Evolutionary conservation across 1,139 yeast genomes (phyloP).

Genomic region (Sugiyamaella japonica): DNA sequence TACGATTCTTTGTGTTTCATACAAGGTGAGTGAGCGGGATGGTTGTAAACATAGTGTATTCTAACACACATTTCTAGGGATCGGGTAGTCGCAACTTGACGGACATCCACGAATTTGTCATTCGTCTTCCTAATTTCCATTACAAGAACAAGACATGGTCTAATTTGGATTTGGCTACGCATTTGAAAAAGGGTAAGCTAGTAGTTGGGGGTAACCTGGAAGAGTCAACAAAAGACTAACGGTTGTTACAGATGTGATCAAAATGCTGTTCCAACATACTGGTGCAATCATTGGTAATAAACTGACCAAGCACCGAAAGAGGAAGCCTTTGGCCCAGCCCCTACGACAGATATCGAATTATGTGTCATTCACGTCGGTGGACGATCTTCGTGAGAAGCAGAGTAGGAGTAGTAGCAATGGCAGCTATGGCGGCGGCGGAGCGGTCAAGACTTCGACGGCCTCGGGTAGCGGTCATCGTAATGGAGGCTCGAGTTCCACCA

Average conservation of each 20-base stretch:
- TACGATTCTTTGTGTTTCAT: slow-evolving; percentile 62
- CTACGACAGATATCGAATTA: slow-evolving; percentile 40
- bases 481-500: not conserved
- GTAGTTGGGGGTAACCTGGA: not conserved
- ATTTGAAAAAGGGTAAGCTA: slow-evolving; percentile 51
- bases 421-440: not conserved
- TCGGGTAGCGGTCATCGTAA: not conserved
- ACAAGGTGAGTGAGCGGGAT: slow-evolving; percentile 45
- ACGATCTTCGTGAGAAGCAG: slow-evolving; percentile 20
- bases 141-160: slow-evolving; percentile 77
- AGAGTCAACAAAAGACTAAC: slow-evolving; percentile 2
- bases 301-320: slow-evolving; percentile 48
- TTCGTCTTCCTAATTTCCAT: slow-evolving; percentile 63
- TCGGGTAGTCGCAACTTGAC: slow-evolving; percentile 63
- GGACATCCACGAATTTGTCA: slow-evolving; percentile 67
- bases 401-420: slow-evolving; percentile 2
- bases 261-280: slow-evolving; percentile 67
- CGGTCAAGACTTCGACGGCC: not conserved
- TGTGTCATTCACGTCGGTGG: slow-evolving; percentile 39
- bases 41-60: not conserved
- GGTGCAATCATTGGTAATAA: slow-evolving; percentile 82
- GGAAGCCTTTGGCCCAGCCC: slow-evolving; percentile 26
- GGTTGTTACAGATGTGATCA: slow-evolving; percentile 52
- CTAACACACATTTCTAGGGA: slow-evolving; percentile 43
- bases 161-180: slow-evolving; percentile 64